Evolutionary conservation across 164 flowering plant genomes (phyloP), one percentile per base, ranked within the genome.

Genomic region (Magnolia sinica): DNA sequence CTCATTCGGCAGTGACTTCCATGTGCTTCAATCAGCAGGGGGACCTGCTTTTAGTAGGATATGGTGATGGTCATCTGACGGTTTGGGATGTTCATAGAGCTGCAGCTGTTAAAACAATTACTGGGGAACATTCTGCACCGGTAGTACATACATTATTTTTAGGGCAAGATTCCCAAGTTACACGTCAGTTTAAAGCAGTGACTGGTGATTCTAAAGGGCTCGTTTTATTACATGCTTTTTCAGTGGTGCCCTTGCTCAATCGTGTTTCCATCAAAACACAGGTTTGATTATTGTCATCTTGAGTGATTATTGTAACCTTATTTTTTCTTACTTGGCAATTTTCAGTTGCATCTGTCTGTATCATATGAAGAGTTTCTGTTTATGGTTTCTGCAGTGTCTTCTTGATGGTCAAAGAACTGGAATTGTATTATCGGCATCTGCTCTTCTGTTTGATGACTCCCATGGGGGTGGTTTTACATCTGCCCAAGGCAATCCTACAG

Each of bases 1-100:
- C 96, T 71, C 83, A 82, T 84, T 87, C 94, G 31, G 82, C 98
- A 7, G 95, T 91, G 11, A 94, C 96, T 75, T 89, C 98, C 63
- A 84, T 96, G 89, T 92, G 94, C 88, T 96, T 96, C 88, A 94
- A 91, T 88, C 96, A 84, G 84, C 98, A 85, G 84, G 99, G 97
- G 19, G 98, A 96, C 84, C 81, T 94, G 81, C 95, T 96, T 65
- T 85, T 96, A 81, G 97, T 88, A 79, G 99, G 99, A 83, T 91
- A 94, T 87, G 91, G 88, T 72, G 91, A 91, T 86, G 99, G 98
- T 49, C 94, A 88, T 81, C n/a, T 89, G 81, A 88, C 88, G 65
- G 84, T 94, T 72, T 96, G 99, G 99, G 98, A 96, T 83, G 84
- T 94, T 72, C 96, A 84, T 81, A 89, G 81, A 84, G 87, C 85